phyloP scores from a whole-genome alignment of 148 eudicot species.

The Nepenthes mirabilis region DNA sequence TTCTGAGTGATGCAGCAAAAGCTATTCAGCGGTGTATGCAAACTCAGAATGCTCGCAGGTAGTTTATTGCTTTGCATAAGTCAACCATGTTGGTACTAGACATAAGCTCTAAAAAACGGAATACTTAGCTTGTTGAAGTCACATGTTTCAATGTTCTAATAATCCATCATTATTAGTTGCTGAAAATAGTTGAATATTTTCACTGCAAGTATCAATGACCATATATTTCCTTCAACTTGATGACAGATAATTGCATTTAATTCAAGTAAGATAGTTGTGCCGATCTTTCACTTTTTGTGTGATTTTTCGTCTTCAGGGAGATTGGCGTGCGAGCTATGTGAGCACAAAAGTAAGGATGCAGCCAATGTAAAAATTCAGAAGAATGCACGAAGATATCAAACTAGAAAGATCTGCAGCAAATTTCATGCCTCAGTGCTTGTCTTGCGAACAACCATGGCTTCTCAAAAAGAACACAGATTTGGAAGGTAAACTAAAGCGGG shows the following conservation, averaged over 20 bases:
- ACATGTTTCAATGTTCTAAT: background rate
- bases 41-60: constrained; percentile 73
- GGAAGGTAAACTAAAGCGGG: constrained; percentile 73
- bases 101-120: constrained; percentile 28
- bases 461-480: constrained; percentile 48
- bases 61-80: constrained; percentile 41
- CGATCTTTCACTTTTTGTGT: constrained; percentile 2
- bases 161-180: too few species aligned
- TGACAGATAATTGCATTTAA: background rate
- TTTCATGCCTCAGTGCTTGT: constrained; percentile 51
- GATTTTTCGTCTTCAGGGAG: constrained; percentile 34
- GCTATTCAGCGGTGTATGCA: constrained; percentile 63
- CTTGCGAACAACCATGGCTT: constrained; percentile 64
- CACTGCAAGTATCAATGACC: background rate
- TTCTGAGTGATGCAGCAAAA: constrained; percentile 76
- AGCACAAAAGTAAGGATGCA: constrained; percentile 51
- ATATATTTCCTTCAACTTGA: background rate
- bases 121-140: background rate
- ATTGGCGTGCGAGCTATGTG: constrained; percentile 48
- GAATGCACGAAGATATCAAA: constrained; percentile 34
- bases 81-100: constrained; percentile 53
- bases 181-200: too few species aligned
- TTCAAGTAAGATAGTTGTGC: too few species aligned
- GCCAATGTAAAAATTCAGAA: constrained; percentile 71
- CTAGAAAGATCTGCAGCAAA: constrained; percentile 41